Evolutionary conservation across 176 grass and related monocot species (phyloP).

Genomic region (Carex cristatella): DNA sequence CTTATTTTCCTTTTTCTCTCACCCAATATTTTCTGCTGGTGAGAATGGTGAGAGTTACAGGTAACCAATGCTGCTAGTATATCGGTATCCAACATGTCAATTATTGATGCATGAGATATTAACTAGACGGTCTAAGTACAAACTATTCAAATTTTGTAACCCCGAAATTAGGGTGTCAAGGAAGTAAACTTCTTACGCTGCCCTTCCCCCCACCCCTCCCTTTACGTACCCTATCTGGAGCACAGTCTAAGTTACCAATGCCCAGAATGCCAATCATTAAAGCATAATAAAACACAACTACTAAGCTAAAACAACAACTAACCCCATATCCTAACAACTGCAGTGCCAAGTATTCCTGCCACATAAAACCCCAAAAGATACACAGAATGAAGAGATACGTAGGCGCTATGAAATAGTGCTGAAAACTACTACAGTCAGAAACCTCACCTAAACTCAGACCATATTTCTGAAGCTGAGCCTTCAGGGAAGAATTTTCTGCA

Average conservation of each 20-base stretch:
- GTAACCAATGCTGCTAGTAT: not conserved
- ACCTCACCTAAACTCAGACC: slow-evolving; percentile 83
- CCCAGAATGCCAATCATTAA: not conserved
- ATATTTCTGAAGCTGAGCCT: slow-evolving; percentile 83
- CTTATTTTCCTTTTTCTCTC: not conserved
- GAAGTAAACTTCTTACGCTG: no score
- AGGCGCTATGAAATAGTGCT: not conserved
- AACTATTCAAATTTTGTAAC: no score
- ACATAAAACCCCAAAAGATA: not conserved
- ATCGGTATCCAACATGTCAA: not conserved
- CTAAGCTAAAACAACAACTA: not conserved
- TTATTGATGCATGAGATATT: not conserved
- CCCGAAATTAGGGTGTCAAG: no score
- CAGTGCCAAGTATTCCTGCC: not conserved
- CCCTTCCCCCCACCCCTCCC: no score
- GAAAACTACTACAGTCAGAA: not conserved
- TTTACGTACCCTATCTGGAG: no score
- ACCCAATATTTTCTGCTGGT: not conserved
- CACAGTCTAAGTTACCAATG: not conserved
- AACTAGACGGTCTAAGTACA: not conserved
- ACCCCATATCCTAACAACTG: not conserved
- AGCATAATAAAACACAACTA: not conserved
- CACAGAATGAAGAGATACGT: not conserved
- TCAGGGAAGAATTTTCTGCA: slow-evolving; percentile 78
- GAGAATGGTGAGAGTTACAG: not conserved